A percentile compares a stretch with the other conserved stretches of the same genome.
phyloP scores from a whole-genome alignment of 306 rosid species.

The Vicia faba region DNA sequence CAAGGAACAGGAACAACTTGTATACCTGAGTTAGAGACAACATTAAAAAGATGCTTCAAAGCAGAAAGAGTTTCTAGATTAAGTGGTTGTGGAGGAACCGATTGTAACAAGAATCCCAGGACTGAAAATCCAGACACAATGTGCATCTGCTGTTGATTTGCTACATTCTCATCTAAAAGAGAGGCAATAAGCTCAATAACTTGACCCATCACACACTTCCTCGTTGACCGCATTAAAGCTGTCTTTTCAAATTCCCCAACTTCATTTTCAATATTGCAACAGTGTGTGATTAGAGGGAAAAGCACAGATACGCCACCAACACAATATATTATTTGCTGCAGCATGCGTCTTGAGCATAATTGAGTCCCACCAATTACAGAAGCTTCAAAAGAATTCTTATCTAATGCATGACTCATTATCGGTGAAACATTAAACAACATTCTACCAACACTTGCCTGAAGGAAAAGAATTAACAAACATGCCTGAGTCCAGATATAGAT shows the following conservation, averaged over 20 bases:
- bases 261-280: conserved; percentile 63
- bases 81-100: conserved; percentile 81
- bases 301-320: conserved; percentile 97
- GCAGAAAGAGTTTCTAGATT: conserved; percentile 85
- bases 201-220: conserved; percentile 71
- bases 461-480: conserved; percentile 34
- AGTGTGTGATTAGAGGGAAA: conserved; percentile 85
- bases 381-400: conserved; percentile 80
- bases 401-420: conserved; percentile 57
- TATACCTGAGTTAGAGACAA: conserved; percentile 77
- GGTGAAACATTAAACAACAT: conserved; percentile 89
- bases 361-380: conserved; percentile 84
- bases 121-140: conserved; percentile 93
- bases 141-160: conserved; percentile 98
- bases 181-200: conserved; percentile 90
- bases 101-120: conserved; percentile 90
- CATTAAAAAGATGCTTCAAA: conserved; percentile 78
- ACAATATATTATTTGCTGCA: conserved; percentile 92
- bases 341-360: conserved; percentile 85
- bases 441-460: conserved; percentile 92
- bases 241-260: conserved; percentile 50
- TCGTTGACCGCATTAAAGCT: conserved; percentile 43
- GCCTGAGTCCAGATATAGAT: conserved; percentile 19
- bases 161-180: conserved; percentile 84
- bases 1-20: conserved; percentile 30